Base-by-base conservation (phyloP, 106 monocot species). In the Platanthera guangdongensis region DNA sequence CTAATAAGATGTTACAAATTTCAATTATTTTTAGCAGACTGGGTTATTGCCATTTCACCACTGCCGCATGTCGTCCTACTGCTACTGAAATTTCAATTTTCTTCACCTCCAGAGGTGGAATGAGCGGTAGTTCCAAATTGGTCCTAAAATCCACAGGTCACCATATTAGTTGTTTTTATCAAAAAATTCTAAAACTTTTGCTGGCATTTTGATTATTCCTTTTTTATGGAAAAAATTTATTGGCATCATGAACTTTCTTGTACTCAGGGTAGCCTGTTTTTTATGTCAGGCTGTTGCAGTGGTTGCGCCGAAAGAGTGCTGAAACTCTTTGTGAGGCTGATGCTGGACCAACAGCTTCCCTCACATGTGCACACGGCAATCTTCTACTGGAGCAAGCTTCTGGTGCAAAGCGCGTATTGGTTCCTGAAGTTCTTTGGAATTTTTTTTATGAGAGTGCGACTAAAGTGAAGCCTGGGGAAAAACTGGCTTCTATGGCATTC, bases 301-400 rank as follows among this genome's bases (percentile, higher is more conserved):
- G 97, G 97, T 63, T 94, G 71, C 91, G 91, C 18, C 91, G 88
- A 70, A 94, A 94, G 79, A 91, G 88, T 82, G 54, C 76, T 77
- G 94, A 99, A 59, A 69, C 22, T 78, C 87, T 90, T 62, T 86
- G 80, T 81, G 91, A 92, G 19, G 84, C 81, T 79, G 91, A 99
- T 81, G 84, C 77, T 83, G 97, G 97, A 47, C 92, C 97, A 62
- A 99, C 97, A 47, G 76, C 84, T 77, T 84, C 91, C 78, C 91
- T 99, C 60, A 79, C 50, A 85, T 99, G 97, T 57, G 78, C 91
- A 52, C 97, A 99, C 77, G 91, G 87, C 57, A 77, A 78, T 76
- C 84, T 99, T 71, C 88, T 99, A 57, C 97, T 94, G 46, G 97
- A 97, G 75, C 80, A 83, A 54, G 87, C 96, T 83, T 7, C 87